Evolutionary conservation across 2,329 filamentous ascomycete species (phyloP).

Genomic region (Sporothrix dimorphospora): DNA sequence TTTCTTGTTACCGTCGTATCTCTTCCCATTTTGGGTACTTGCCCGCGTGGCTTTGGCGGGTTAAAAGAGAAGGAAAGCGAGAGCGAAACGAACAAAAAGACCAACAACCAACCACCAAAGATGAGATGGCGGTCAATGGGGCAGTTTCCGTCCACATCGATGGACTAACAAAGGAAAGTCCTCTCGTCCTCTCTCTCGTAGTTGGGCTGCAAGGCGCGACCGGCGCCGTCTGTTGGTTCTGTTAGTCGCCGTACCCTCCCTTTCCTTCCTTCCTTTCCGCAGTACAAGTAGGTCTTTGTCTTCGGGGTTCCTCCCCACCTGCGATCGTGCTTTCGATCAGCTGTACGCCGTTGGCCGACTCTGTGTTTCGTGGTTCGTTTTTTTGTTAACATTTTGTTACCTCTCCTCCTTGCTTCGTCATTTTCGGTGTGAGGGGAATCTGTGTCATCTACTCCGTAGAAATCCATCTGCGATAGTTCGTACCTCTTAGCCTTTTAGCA

Average conservation of each 20-base stretch:
- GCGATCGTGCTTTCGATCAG: not conserved
- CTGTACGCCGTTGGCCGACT: not conserved
- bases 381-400: not conserved
- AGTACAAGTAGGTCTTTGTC: not conserved
- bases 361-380: conserved; percentile 11
- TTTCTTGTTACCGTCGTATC: not conserved
- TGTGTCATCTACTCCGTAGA: conserved; percentile 4
- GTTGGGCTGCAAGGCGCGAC: not conserved
- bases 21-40: not conserved
- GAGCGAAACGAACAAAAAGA: not conserved
- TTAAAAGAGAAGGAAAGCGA: not conserved
- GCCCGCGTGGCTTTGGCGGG: not conserved
- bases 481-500: not conserved
- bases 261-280: not conserved
- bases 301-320: not conserved
- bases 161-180: not conserved
- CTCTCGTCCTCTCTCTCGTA: not conserved
- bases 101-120: not conserved
- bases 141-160: not conserved
- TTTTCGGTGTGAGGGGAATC: not conserved
- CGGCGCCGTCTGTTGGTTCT: not conserved
- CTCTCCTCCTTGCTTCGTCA: not conserved
- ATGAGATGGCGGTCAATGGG: conserved; percentile 4
- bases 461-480: not conserved
- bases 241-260: not conserved